A percentile compares a stretch with the other conserved stretches of the same genome.
Conservation (phyloP, 1,139 yeast genomes). For the Yamadazyma taylorii region DNA sequence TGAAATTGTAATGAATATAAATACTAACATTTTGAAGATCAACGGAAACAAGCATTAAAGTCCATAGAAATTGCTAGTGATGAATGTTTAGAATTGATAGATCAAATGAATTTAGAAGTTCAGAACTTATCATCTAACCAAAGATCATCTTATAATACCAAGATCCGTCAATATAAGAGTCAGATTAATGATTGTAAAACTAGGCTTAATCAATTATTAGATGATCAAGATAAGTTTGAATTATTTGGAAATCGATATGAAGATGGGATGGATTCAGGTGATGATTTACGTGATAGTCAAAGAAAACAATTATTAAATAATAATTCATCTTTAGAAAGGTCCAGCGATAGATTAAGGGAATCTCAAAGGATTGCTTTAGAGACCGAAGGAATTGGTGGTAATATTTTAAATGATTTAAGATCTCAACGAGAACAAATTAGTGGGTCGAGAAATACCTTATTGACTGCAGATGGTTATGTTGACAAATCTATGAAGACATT, state of each 20-base stretch:
- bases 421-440: constrained; percentile 91
- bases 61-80: constrained; percentile 62
- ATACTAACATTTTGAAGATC: constrained; percentile 32
- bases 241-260: constrained; percentile 59
- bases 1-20: no score
- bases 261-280: constrained; percentile 10
- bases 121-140: constrained; percentile 74
- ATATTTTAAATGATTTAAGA: constrained; percentile 82
- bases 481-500: constrained; percentile 87
- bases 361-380: constrained; percentile 90
- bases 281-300: constrained; percentile 57
- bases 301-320: constrained; percentile 79
- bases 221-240: constrained; percentile 64
- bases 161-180: constrained; percentile 63
- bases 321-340: constrained; percentile 78
- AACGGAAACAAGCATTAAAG: constrained; percentile 51
- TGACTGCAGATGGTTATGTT: constrained; percentile 90
- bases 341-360: constrained; percentile 80
- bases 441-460: constrained; percentile 79
- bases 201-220: constrained; percentile 51
- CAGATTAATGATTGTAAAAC: constrained; percentile 61
- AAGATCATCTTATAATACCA: constrained; percentile 67
- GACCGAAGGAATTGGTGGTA: constrained; percentile 90
- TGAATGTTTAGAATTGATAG: constrained; percentile 71
- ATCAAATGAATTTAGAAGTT: constrained; percentile 78